Evolutionary conservation across 140 eudicot genomes (phyloP).

Genomic region (Senecio squalidus): DNA sequence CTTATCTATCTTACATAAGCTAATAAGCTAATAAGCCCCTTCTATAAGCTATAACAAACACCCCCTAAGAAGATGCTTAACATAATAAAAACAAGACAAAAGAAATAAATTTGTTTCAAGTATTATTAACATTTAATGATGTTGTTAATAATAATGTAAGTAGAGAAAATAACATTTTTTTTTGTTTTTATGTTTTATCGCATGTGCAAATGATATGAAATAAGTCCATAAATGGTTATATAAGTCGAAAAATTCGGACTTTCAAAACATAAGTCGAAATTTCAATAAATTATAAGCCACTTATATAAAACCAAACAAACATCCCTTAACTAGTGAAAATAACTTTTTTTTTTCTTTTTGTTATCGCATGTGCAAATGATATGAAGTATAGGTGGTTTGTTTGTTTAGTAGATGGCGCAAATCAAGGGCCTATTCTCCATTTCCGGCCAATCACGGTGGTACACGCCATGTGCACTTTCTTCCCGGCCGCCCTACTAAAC

Average conservation of each 20-base stretch:
- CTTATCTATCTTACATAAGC: too few species aligned
- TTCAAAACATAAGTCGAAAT: too few species aligned
- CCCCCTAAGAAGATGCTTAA: too few species aligned
- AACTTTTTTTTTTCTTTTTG: not conserved
- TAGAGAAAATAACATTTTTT: not conserved
- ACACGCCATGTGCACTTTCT: conserved; percentile 29
- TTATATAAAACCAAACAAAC: too few species aligned
- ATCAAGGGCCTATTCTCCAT: conserved; percentile 14
- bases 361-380: conserved; percentile 20
- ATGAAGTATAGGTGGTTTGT: not conserved
- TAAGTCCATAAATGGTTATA: too few species aligned
- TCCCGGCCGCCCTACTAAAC: conserved; percentile 21
- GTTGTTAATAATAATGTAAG: conserved; percentile 7
- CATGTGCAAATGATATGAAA: conserved; percentile 18
- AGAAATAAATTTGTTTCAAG: not conserved
- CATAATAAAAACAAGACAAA: conserved; percentile 7
- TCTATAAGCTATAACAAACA: too few species aligned
- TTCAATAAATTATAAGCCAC: too few species aligned
- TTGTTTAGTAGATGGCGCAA: conserved; percentile 3
- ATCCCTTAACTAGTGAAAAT: conserved; percentile 4
- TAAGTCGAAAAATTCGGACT: too few species aligned
- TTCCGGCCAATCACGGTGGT: conserved; percentile 20
- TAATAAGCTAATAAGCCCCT: too few species aligned
- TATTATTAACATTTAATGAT: not conserved
- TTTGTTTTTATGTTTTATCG: conserved; percentile 11